A percentile compares a stretch with the other conserved stretches of the same genome.
phyloP scores from a whole-genome alignment of 1,139 yeast species.

The Saccharomycopsis hybrid region DNA sequence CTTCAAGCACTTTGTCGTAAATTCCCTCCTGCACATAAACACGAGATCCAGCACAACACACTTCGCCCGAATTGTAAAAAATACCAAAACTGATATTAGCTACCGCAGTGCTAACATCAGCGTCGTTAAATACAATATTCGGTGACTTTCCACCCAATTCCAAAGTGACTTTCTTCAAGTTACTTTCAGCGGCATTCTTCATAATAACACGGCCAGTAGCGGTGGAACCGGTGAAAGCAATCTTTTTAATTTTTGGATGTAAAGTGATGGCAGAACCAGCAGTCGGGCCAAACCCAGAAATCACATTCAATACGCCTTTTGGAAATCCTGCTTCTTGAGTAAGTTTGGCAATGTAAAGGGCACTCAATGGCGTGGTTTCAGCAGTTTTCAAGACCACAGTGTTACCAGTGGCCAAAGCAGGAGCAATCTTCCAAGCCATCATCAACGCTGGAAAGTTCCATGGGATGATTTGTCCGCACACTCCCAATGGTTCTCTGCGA shows the following conservation, averaged over 20 bases:
- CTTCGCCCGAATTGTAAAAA: constrained; percentile 79
- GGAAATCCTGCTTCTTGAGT: constrained; percentile 70
- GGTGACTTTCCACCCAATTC: constrained; percentile 88
- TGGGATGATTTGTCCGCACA: constrained; percentile 84
- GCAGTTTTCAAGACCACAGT: constrained; percentile 71
- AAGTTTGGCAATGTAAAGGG: constrained; percentile 56
- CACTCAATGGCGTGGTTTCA: constrained; percentile 72
- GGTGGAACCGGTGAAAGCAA: constrained; percentile 83
- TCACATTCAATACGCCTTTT: constrained; percentile 69
- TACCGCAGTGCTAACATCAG: constrained; percentile 57
- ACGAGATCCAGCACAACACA: constrained; percentile 83
- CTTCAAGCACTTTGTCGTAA: constrained; percentile 56
- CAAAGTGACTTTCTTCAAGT: constrained; percentile 72
- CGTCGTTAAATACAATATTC: constrained; percentile 67
- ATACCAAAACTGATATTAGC: constrained; percentile 54
- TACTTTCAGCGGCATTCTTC: constrained; percentile 59
- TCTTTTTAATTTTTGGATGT: constrained; percentile 66
- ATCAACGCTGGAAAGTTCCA: constrained; percentile 85
- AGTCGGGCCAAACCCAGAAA: constrained; percentile 68
- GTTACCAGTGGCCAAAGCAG: constrained; percentile 77
- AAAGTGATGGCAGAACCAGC: constrained; percentile 69
- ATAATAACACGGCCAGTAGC: constrained; percentile 66
- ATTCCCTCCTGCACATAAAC: constrained; percentile 69
- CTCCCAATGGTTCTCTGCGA: constrained; percentile 71
- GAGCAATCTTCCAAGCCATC: constrained; percentile 77